Conservation (phyloP, 805 yeast genomes). For the Ogataea ramenticola region DNA sequence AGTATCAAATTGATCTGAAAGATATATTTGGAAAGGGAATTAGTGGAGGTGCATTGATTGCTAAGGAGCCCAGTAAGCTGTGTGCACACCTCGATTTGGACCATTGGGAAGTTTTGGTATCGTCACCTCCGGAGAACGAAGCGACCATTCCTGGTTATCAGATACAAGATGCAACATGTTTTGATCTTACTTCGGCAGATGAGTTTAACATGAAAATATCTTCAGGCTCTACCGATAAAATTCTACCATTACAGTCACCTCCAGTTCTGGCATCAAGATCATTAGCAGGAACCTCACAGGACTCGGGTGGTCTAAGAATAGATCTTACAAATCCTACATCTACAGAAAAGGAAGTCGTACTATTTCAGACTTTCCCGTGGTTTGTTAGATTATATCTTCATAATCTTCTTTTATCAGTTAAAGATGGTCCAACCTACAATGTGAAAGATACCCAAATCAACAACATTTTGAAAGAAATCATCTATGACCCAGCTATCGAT, state of each 20-base stretch:
- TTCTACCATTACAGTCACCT: constrained; percentile 35
- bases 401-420: constrained; percentile 39
- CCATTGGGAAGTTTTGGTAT: constrained; percentile 39
- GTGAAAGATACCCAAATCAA: constrained; percentile 22
- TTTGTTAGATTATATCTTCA: constrained; percentile 78
- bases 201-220: constrained; percentile 31
- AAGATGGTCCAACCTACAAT: constrained; percentile 14
- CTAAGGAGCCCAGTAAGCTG: constrained; percentile 34
- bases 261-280: constrained; percentile 78
- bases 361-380: constrained; percentile 89
- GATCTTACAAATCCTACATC: constrained; percentile 63
- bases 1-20: constrained; percentile 44
- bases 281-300: constrained; percentile 86
- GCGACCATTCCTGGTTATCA: neutral
- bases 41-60: constrained; percentile 56
- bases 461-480: constrained; percentile 40
- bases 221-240: constrained; percentile 38
- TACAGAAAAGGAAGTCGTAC: constrained; percentile 42
- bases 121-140: constrained; percentile 2
- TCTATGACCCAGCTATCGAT: constrained; percentile 74
- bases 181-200: constrained; percentile 13
- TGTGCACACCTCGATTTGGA: constrained; percentile 33
- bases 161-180: constrained; percentile 14
- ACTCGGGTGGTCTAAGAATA: constrained; percentile 80
- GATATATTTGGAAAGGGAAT: constrained; percentile 67